Conservation (phyloP, 208 protist genomes). For the Borovskyia barvae region DNA sequence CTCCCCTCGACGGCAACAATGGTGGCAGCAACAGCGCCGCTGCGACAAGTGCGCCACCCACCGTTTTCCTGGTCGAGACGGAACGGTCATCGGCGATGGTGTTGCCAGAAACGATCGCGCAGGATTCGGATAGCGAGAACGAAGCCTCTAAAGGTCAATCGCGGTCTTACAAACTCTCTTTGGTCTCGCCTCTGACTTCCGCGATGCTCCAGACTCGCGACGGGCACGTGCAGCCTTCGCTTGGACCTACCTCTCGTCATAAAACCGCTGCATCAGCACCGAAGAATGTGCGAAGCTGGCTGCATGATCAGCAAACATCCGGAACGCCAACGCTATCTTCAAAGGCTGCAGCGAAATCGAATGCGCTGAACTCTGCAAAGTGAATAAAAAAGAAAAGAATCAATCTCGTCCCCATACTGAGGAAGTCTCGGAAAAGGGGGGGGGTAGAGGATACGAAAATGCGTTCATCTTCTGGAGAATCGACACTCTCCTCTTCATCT, state of each 20-base stretch:
- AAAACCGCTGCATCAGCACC: neutral
- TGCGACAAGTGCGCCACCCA: conserved; percentile 6
- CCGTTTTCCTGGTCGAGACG: conserved; percentile 36
- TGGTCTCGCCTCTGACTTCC: conserved; percentile 23
- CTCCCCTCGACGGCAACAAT: neutral
- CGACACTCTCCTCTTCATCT: too few relatives aligned
- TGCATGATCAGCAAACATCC: conserved; percentile 9
- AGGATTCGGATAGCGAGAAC: conserved; percentile 25
- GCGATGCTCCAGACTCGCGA: conserved; percentile 13
- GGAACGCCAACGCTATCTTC: neutral
- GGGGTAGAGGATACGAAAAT: too few relatives aligned
- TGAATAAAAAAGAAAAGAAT: neutral
- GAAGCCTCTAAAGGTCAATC: conserved; percentile 4
- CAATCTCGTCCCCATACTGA: conserved; percentile 3
- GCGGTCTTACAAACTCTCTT: conserved; percentile 24
- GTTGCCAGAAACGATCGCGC: conserved; percentile 23
- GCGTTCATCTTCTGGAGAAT: too few relatives aligned
- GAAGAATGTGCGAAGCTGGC: conserved; percentile 14
- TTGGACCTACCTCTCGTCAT: neutral
- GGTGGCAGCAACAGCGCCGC: neutral
- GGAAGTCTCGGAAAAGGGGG: too few relatives aligned
- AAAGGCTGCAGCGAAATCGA: neutral
- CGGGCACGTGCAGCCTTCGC: conserved; percentile 6
- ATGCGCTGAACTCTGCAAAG: neutral
- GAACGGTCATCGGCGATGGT: conserved; percentile 5